Base-by-base conservation (phyloP, 2,329 filamentous ascomycete genomes). In the Graphilbum sp. region DNA sequence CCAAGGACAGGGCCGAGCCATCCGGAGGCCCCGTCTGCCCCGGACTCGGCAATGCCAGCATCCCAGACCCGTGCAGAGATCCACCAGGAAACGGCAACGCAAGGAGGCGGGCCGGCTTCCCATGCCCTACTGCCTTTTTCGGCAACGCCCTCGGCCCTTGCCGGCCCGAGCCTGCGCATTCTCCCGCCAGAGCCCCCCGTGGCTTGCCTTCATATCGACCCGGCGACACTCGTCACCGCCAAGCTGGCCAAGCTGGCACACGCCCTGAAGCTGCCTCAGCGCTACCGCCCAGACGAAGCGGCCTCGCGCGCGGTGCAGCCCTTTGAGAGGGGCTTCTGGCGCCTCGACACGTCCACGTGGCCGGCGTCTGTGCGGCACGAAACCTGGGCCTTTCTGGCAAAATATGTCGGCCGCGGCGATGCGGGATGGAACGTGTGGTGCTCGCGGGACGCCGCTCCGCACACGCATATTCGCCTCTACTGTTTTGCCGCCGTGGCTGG, bases 321-420 rank as follows among this genome's bases (percentile, higher is more conserved):
- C 0, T 68, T 79, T 29, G 85, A 93, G 53, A 67, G 87, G 15
- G 87, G 86, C 1, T 75, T 81, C 55, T 95, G 87, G 87, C 54
- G 63, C 3, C 49, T 94, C 5, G 61, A 75, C 45, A 75, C 69
- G 46, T 50, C 56, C 1, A 36, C 47, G 1, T 85, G 79, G 79
- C 51, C 58, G 0, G 37, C 51, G 0, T 53, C 56, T 0, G 49
- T 65, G 4, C 67, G 70, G 36, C 52, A 60, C 15, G 58, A 64
- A 3, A 66, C 75, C 8, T 87, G 81, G 79, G 54, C 57, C 1
- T 75, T 69, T 36, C 57, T 86, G 19, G 61, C 61, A 6, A 66
- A 75, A 15, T 71, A 73, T 35, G 58, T 92, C 25, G 59, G 59
- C 6, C 62, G 60, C 20, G 74, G 75, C 0, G 58, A 63, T 18